phyloP scores from a whole-genome alignment of 2,329 filamentous ascomycete genomes.

The Trichoderma brevicompactum region DNA sequence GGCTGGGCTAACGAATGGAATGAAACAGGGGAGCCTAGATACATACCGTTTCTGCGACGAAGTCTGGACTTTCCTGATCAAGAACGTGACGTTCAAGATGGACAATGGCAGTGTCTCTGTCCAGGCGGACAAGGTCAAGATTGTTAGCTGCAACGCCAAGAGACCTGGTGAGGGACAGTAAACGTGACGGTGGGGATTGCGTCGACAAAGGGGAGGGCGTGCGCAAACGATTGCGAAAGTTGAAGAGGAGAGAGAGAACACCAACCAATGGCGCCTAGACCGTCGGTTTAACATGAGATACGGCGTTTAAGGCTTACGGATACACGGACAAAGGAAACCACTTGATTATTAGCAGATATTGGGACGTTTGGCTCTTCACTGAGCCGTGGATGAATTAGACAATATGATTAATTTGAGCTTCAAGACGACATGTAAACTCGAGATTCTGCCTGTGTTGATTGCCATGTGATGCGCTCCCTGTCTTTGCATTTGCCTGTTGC shows the following conservation, averaged over 20 bases:
- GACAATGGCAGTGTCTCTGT: conserved; percentile 76
- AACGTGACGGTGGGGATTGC: too few relatives aligned
- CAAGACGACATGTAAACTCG: background rate
- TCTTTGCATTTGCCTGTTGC: background rate
- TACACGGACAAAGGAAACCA: conserved; percentile 7
- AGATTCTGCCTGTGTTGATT: background rate
- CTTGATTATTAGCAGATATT: conserved; percentile 2
- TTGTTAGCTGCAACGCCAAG: conserved; percentile 97
- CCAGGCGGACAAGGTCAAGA: conserved; percentile 92
- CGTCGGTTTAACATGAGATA: conserved; percentile 28
- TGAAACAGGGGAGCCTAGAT: conserved; percentile 81
- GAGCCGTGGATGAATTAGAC: conserved; percentile 8
- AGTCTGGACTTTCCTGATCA: conserved; percentile 99
- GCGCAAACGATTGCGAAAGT: background rate
- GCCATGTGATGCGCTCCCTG: background rate
- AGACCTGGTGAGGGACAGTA: conserved; percentile 50
- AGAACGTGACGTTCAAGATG: conserved; percentile 98
- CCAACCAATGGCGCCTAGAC: conserved; percentile 5
- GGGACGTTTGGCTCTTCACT: background rate
- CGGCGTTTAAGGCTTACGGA: conserved; percentile 31
- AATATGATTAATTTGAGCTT: background rate
- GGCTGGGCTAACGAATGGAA: background rate
- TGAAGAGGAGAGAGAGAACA: background rate
- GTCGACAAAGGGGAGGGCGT: background rate
- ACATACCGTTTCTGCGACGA: conserved; percentile 99